phyloP scores from a whole-genome alignment of 164 flowering plant species.

The Saururus chinensis region DNA sequence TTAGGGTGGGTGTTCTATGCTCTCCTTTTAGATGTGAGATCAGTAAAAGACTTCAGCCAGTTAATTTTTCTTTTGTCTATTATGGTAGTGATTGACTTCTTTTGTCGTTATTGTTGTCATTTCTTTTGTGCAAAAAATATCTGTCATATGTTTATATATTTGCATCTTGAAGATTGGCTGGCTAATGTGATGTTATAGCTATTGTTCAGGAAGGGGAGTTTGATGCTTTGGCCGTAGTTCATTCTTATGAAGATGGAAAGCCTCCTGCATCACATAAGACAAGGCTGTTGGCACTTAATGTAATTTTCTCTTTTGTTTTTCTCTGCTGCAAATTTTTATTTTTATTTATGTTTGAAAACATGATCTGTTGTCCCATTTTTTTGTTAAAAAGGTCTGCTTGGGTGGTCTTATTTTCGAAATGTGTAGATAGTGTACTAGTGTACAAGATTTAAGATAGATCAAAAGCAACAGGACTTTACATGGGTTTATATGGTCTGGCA shows the following conservation, averaged over 20 bases:
- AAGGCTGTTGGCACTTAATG: constrained; percentile 79
- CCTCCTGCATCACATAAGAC: constrained; percentile 76
- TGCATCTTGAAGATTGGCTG: background rate
- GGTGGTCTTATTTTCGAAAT: too few relatives aligned
- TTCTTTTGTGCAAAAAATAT: too few relatives aligned
- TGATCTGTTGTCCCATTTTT: background rate
- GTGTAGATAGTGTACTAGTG: too few relatives aligned
- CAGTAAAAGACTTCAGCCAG: too few relatives aligned
- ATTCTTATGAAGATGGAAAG: constrained; percentile 79
- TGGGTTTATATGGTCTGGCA: too few relatives aligned
- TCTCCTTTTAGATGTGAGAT: background rate
- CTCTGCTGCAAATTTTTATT: background rate
- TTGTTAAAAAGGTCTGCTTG: too few relatives aligned
- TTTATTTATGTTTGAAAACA: background rate
- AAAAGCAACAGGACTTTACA: too few relatives aligned
- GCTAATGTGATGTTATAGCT: background rate
- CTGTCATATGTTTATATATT: too few relatives aligned
- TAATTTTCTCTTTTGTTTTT: constrained; percentile 16
- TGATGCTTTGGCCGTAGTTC: constrained; percentile 68
- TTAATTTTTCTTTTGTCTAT: background rate
- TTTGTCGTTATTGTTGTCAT: background rate
- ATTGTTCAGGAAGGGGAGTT: constrained; percentile 64
- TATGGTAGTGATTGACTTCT: background rate
- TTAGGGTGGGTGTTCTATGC: constrained; percentile 46
- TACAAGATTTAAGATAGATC: too few relatives aligned